Evolutionary conservation across 805 yeast genomes (phyloP).

Genomic region (Yamadazyma paraphyllophila): DNA sequence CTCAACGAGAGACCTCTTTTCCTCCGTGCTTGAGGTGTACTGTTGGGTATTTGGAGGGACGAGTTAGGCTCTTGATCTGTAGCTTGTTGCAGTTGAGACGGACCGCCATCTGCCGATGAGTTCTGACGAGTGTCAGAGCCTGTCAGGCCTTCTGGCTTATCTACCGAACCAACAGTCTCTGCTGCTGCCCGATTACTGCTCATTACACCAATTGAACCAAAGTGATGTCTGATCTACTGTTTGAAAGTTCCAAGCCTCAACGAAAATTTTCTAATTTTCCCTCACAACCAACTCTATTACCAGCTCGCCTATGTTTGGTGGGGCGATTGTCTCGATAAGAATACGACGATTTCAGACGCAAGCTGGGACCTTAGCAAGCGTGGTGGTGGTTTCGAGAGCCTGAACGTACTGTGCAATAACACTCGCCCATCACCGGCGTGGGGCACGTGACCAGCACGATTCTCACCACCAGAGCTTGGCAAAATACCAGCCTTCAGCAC

Average conservation of each 20-base stretch:
- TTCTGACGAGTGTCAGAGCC: neutral
- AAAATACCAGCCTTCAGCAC: too few relatives aligned
- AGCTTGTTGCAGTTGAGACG: neutral
- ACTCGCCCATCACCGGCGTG: too few relatives aligned
- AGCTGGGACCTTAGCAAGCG: too few relatives aligned
- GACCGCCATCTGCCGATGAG: too few relatives aligned
- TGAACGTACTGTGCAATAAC: too few relatives aligned
- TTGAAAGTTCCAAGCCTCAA: conserved; percentile 1
- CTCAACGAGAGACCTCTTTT: conserved; percentile 67
- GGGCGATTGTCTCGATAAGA: neutral
- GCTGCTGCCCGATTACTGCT: neutral
- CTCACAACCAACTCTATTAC: neutral
- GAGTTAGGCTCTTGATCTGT: neutral
- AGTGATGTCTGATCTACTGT: neutral
- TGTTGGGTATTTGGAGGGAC: conserved; percentile 9
- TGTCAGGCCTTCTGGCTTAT: neutral
- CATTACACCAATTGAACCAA: neutral
- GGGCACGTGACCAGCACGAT: too few relatives aligned
- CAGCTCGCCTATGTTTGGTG: neutral
- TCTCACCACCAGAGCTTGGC: too few relatives aligned
- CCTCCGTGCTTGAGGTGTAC: conserved; percentile 33
- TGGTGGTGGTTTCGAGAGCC: too few relatives aligned
- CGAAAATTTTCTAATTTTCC: neutral
- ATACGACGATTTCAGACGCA: too few relatives aligned
- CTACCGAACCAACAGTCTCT: neutral